phyloP scores from a whole-genome alignment of 129 eudicot species.

The Cynara cardunculus region DNA sequence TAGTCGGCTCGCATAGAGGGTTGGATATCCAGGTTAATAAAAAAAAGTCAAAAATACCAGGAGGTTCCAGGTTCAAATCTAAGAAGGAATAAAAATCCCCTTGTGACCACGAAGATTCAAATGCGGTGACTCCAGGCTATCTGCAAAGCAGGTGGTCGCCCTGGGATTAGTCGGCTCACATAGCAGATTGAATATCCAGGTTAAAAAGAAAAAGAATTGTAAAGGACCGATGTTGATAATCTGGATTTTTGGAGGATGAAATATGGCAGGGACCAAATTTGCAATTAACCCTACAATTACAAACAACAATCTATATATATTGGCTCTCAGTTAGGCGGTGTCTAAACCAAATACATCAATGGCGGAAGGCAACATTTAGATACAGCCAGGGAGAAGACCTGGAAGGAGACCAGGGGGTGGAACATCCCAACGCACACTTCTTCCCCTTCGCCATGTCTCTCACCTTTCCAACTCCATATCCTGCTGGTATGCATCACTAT shows the following conservation, averaged over 20 bases:
- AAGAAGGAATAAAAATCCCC: no score
- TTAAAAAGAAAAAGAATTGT: no score
- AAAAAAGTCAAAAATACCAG: no score
- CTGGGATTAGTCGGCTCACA: no score
- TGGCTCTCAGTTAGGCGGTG: neutral
- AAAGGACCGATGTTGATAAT: neutral
- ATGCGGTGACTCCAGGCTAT: no score
- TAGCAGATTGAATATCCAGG: no score
- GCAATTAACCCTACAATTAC: constrained; percentile 16
- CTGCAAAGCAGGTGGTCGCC: no score
- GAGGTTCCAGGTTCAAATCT: no score
- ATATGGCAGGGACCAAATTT: neutral
- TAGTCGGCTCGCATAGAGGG: no score
- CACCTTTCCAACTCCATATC: constrained; percentile 61
- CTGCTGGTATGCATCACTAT: constrained; percentile 52
- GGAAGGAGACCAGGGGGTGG: constrained; percentile 28
- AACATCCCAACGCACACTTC: constrained; percentile 25
- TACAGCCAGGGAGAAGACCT: constrained; percentile 33
- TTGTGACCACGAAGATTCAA: no score
- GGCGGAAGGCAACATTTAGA: constrained; percentile 25
- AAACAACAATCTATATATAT: constrained; percentile 10
- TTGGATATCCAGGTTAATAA: no score
- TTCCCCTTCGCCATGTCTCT: constrained; percentile 49
- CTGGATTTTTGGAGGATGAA: constrained; percentile 1
- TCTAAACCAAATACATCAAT: constrained; percentile 20